A percentile compares a stretch with the other conserved stretches of the same genome.
These are phyloP conservation scores for Backusella parvicylindrica DNA, from an alignment of 192 early-diverging fungal species.

Conservation along the genomic window DNA sequence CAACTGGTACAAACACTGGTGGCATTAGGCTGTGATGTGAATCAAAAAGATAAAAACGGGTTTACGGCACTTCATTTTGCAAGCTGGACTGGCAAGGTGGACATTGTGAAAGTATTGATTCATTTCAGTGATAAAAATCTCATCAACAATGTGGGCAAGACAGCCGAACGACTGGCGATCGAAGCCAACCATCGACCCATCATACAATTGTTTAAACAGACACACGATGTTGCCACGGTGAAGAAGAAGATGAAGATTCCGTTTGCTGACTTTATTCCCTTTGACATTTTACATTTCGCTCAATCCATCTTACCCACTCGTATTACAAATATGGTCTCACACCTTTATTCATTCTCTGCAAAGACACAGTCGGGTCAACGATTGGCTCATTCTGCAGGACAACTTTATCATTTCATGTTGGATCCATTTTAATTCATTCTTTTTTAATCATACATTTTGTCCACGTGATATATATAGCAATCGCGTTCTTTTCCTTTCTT, in stretches of 20 bases:
- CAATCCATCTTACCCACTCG: background rate
- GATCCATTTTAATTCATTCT: slow-evolving; percentile 30
- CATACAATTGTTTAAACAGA: background rate
- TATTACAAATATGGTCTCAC: background rate
- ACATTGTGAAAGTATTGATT: slow-evolving; percentile 45
- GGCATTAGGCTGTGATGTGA: slow-evolving; percentile 24
- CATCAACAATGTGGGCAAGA: slow-evolving; percentile 20
- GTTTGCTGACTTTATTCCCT: slow-evolving; percentile 9
- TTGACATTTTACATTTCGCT: background rate
- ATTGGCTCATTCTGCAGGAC: slow-evolving; percentile 15
- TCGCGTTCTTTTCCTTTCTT: background rate
- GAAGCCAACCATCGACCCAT: slow-evolving; percentile 16
- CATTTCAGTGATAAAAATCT: slow-evolving; percentile 22
- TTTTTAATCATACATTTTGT: no score
- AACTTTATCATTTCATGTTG: slow-evolving; percentile 22
- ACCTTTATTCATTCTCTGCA: slow-evolving; percentile 3
- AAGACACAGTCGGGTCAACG: background rate
- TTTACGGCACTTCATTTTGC: slow-evolving; percentile 61
- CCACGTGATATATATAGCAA: background rate
- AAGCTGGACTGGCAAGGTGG: slow-evolving; percentile 43
- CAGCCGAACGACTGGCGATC: slow-evolving; percentile 7
- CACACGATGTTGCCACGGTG: background rate
- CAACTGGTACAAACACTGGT: slow-evolving; percentile 34
- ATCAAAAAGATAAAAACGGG: slow-evolving; percentile 48
- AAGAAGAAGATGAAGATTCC: background rate